Evolutionary conservation across 1,284 basidiomycete species (phyloP).

Genomic region (Somion occarium): DNA sequence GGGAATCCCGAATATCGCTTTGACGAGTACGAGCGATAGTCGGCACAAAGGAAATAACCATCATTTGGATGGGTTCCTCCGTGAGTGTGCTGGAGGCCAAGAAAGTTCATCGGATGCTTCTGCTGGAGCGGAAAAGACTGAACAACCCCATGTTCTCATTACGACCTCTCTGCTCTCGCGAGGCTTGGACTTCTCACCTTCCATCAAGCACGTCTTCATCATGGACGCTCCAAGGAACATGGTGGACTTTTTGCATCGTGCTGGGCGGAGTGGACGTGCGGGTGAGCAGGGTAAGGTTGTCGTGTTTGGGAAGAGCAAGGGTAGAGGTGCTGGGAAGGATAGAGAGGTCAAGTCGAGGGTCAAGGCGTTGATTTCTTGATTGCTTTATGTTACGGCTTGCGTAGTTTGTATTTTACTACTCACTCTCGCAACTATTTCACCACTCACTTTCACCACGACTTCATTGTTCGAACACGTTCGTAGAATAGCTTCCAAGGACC

Average conservation of each 20-base stretch:
- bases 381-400: too few relatives aligned
- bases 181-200: slow-evolving; percentile 81
- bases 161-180: slow-evolving; percentile 91
- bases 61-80: slow-evolving; percentile 71
- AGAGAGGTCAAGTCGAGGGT: slow-evolving; percentile 49
- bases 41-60: slow-evolving; percentile 66
- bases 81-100: slow-evolving; percentile 16
- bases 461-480: too few relatives aligned
- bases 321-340: slow-evolving; percentile 38
- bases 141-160: slow-evolving; percentile 66
- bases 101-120: neutral
- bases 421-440: too few relatives aligned
- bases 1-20: slow-evolving; percentile 61
- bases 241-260: slow-evolving; percentile 87
- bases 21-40: slow-evolving; percentile 50
- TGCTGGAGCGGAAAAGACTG: neutral
- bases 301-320: slow-evolving; percentile 60
- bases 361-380: slow-evolving; percentile 5
- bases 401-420: too few relatives aligned
- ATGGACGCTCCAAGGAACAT: slow-evolving; percentile 82
- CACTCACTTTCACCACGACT: too few relatives aligned
- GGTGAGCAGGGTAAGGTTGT: slow-evolving; percentile 66
- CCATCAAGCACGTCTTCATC: slow-evolving; percentile 76
- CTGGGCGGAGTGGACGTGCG: slow-evolving; percentile 73
- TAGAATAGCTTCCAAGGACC: too few relatives aligned